These are phyloP conservation scores for Cruciata laevipes DNA, from an alignment of 257 asterid species.

Conservation along the genomic window DNA sequence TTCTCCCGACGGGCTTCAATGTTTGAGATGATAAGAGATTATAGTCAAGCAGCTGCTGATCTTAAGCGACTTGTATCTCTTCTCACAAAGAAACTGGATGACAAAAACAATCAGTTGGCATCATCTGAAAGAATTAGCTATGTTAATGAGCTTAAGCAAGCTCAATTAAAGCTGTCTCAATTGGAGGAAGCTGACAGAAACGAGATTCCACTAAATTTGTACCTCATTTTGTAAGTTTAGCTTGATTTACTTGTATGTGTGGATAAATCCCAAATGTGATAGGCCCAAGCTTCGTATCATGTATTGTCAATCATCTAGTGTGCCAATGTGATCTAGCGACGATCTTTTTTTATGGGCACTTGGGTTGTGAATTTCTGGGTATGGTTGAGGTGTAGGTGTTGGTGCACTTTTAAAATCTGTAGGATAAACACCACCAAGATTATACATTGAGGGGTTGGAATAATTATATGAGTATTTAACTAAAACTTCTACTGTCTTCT, in stretches of 20 bases:
- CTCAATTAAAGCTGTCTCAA: slow-evolving; percentile 54
- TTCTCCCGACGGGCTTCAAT: slow-evolving; percentile 75
- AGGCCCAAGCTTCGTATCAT: background rate
- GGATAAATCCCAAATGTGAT: background rate
- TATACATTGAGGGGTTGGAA: background rate
- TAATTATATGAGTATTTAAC: background rate
- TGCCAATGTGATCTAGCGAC: background rate
- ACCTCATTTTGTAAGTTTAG: slow-evolving; percentile 82
- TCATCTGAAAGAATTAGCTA: slow-evolving; percentile 46
- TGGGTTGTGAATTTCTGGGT: background rate
- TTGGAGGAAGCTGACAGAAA: slow-evolving; percentile 75
- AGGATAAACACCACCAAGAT: background rate
- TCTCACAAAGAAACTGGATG: slow-evolving; percentile 55
- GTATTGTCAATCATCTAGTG: background rate
- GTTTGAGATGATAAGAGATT: slow-evolving; percentile 85
- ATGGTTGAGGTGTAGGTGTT: background rate
- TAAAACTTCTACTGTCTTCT: background rate
- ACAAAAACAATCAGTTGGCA: slow-evolving; percentile 39
- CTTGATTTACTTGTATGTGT: background rate
- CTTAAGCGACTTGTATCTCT: slow-evolving; percentile 61
- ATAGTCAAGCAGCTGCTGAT: slow-evolving; percentile 78
- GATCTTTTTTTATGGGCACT: background rate
- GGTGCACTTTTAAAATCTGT: background rate
- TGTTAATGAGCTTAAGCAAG: slow-evolving; percentile 61
- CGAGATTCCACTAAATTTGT: slow-evolving; percentile 74